Evolutionary conservation across 371 early-diverging fungal genomes (phyloP), one percentile per base, ranked within the genome.

Genomic region (Sporodiniella umbellata): DNA sequence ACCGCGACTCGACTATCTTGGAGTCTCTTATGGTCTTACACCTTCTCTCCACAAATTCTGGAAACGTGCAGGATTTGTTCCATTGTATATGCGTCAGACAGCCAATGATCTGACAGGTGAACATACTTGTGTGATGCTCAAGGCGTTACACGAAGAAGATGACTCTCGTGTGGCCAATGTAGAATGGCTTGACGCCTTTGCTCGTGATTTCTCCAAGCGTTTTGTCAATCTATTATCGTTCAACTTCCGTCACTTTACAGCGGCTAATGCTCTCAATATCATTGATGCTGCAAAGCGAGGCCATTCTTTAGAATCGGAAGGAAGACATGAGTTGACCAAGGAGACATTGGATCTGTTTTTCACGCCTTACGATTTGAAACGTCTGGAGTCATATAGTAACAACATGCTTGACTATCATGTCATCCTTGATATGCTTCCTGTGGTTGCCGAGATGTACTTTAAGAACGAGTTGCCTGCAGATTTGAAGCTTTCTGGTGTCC

Each of bases 51-150:
- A 94, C 74, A 90, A 90, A 71, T 99, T 99, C 77, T 99, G 99
- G 99, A 92, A 92, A 60, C 87, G 92, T 53, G 68, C 85, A 15
- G 92, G 91, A 1, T 99, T 91, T 70, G 77, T 81, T 8, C 99
- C 99, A 4, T 87, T 99, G 23, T 99, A 99, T 62, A 67, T 99
- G 52, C 93, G 99, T 46, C 99, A 99, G 64, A 97, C 97, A 7
- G 68, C 89, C 44, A 99, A 96, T 60, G 97, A 96, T 17, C 72
- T 96, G 38, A 99, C 99, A 1, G 99, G 99, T 45, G 99, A 99
- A 62, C 93, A 98, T 65, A 91, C 99, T 0, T 91, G 93, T 56
- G 94, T 99, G 19, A 94, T 99, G 94, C 78, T 98, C 46, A 90
- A 86, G 56, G 84, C 85, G 0, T 70, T 96, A 28, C 62, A 74